phyloP scores from a whole-genome alignment of 179 eudicot genomes.

The Spinacia oleracea region DNA sequence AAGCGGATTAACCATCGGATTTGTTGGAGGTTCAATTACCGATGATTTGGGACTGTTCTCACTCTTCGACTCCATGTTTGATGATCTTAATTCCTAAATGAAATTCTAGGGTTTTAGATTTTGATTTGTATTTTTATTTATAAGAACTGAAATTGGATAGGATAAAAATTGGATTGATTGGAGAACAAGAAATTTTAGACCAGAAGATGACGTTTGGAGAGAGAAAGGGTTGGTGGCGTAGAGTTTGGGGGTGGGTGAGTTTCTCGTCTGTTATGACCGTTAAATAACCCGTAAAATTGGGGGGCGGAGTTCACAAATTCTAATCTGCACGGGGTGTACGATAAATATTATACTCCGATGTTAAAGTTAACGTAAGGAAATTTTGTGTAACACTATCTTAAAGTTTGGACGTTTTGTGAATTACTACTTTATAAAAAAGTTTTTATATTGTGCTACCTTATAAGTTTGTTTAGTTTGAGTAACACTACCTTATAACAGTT shows the following conservation, averaged over 20 bases:
- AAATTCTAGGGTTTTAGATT: slow-evolving; percentile 38
- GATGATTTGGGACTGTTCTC: slow-evolving; percentile 40
- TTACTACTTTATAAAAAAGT: too few relatives aligned
- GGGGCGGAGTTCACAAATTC: too few relatives aligned
- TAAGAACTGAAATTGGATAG: neutral
- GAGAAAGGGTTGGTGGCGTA: too few relatives aligned
- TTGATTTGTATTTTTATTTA: too few relatives aligned
- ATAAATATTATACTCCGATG: too few relatives aligned
- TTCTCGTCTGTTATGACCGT: neutral
- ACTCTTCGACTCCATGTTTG: slow-evolving; percentile 35
- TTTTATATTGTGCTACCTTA: too few relatives aligned
- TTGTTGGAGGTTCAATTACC: slow-evolving; percentile 56
- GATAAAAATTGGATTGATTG: neutral
- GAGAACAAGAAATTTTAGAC: neutral
- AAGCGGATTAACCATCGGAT: slow-evolving; percentile 94
- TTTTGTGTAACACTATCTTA: too few relatives aligned
- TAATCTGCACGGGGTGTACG: too few relatives aligned
- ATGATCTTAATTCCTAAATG: neutral
- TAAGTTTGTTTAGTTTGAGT: too few relatives aligned
- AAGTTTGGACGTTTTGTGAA: too few relatives aligned
- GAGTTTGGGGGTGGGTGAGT: neutral
- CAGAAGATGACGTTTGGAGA: slow-evolving; percentile 10
- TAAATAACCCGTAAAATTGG: neutral
- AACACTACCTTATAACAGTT: too few relatives aligned
- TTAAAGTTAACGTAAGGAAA: too few relatives aligned